Evolutionary conservation across 1,284 basidiomycete species (phyloP).

Genomic region (Cryptococcus sp.): DNA sequence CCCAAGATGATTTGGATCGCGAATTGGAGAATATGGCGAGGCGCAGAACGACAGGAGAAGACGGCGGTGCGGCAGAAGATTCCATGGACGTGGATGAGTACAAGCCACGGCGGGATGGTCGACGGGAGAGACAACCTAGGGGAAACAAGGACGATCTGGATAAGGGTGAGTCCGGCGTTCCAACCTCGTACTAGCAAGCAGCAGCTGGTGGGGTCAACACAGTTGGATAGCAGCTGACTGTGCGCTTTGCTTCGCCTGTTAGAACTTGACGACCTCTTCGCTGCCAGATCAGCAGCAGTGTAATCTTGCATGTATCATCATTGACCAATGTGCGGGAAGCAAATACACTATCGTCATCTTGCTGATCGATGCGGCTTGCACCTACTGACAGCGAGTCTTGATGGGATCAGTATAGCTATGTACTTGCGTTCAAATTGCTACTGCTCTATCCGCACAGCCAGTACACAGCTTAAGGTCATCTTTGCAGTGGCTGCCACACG

Average conservation of each 20-base stretch:
- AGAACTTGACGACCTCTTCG: slow-evolving; percentile 29
- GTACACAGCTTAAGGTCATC: too few species aligned
- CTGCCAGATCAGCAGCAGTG: slow-evolving; percentile 1
- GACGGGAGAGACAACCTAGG: slow-evolving; percentile 5
- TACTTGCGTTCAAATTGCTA: too few species aligned
- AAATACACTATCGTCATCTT: too few species aligned
- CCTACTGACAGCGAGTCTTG: too few species aligned
- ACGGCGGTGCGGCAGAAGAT: slow-evolving; percentile 12
- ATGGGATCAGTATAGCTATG: too few species aligned
- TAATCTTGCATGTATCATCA: neutral
- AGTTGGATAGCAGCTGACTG: too few species aligned
- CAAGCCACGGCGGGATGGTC: neutral
- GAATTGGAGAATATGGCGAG: slow-evolving; percentile 41
- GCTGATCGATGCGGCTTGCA: too few species aligned
- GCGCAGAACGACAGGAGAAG: slow-evolving; percentile 12
- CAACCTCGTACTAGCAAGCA: neutral
- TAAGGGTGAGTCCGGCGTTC: slow-evolving; percentile 30
- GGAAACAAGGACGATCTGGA: slow-evolving; percentile 42
- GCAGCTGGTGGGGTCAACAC: too few species aligned
- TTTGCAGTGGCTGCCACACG: too few species aligned
- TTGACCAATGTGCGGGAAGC: too few species aligned
- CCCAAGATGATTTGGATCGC: slow-evolving; percentile 42
- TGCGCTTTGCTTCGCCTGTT: neutral
- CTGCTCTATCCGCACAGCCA: too few species aligned
- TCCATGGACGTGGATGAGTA: slow-evolving; percentile 15